phyloP scores from a whole-genome alignment of 192 early-diverging fungal species.

The Linnemannia exigua region DNA sequence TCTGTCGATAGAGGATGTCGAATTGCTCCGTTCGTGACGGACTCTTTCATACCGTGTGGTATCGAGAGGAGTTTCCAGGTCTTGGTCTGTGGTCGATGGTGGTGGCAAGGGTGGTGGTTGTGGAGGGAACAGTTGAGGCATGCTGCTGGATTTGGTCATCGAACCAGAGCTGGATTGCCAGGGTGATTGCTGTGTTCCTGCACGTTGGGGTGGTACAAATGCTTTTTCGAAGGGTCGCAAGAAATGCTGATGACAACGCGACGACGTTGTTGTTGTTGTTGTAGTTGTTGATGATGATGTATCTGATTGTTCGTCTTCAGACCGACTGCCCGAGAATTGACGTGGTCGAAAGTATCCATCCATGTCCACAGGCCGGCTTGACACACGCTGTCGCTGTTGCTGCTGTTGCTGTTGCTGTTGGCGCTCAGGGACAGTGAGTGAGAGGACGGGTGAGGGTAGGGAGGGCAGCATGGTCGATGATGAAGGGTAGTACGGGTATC shows the following conservation, averaged over 20 bases:
- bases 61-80: not conserved
- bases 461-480: not conserved
- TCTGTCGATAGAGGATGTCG: not conserved
- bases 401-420: slow-evolving; percentile 1
- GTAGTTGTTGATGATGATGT: not conserved
- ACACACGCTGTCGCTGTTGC: not conserved
- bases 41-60: not conserved
- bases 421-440: not conserved
- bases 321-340: not conserved
- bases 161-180: not conserved
- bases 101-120: not conserved
- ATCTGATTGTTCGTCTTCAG: not conserved
- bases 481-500: not conserved
- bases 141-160: not conserved
- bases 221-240: not conserved
- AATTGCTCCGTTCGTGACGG: not conserved
- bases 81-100: not conserved
- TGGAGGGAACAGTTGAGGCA: not conserved
- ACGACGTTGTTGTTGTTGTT: not conserved
- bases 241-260: not conserved
- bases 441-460: not conserved
- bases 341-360: not conserved
- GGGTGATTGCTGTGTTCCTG: not conserved
- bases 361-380: not conserved
- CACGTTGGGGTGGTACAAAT: not conserved